These are phyloP conservation scores for Tuctoria greenei DNA, from an alignment of 176 grass and related monocot species.

Conservation along the genomic window DNA sequence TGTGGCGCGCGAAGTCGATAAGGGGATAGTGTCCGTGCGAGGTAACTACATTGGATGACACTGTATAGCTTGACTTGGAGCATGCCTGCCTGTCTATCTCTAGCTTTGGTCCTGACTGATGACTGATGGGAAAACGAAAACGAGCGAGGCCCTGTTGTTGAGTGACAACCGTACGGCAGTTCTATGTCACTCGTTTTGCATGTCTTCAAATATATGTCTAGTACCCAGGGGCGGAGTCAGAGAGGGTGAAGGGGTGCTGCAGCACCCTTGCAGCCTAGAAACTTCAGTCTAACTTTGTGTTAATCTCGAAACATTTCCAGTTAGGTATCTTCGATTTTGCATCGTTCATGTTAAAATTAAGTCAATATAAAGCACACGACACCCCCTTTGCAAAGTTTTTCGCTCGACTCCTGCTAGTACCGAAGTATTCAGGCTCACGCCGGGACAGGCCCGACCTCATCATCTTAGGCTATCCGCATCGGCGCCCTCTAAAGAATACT, in stretches of 20 bases:
- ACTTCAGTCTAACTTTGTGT: too few species aligned
- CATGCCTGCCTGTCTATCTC: not conserved
- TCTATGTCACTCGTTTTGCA: not conserved
- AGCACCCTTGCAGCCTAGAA: too few species aligned
- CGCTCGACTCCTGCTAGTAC: too few species aligned
- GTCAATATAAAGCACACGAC: too few species aligned
- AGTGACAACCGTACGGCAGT: not conserved
- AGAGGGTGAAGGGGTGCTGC: too few species aligned
- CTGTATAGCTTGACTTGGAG: conserved; percentile 4
- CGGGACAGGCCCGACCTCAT: not conserved
- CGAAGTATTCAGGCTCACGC: not conserved
- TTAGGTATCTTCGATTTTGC: not conserved
- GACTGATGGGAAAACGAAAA: not conserved
- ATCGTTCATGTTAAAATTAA: too few species aligned
- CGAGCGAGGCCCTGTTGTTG: not conserved
- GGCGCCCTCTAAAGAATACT: too few species aligned
- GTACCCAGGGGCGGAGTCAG: too few species aligned
- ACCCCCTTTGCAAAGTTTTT: too few species aligned
- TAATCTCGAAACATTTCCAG: too few species aligned
- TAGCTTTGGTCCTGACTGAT: not conserved
- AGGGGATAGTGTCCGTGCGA: not conserved
- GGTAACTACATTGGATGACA: not conserved
- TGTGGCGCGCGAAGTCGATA: not conserved
- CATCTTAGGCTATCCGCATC: too few species aligned
- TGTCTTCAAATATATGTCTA: not conserved